Evolutionary conservation across 169 alveolate species (phyloP).

Genomic region (Cryptosporidium baileyi): DNA sequence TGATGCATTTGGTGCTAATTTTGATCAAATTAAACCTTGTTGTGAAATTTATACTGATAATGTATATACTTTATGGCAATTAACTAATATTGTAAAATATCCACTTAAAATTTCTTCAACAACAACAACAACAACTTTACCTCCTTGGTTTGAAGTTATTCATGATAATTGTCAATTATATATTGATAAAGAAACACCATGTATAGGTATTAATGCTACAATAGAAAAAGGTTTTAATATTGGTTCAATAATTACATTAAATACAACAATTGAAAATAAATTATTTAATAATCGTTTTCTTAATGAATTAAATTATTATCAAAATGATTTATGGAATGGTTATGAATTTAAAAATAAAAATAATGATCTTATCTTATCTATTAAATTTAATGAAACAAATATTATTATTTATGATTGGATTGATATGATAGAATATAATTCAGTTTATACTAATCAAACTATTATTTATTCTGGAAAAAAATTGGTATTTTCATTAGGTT

Average conservation of each 20-base stretch:
- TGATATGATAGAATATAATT: not conserved
- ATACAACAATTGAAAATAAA: conserved; percentile 7
- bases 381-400: conserved; percentile 17
- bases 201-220: conserved; percentile 12
- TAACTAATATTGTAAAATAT: conserved; percentile 9
- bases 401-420: conserved; percentile 23
- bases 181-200: not conserved
- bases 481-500: not conserved
- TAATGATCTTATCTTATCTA: not conserved
- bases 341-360: not conserved
- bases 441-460: conserved; percentile 4
- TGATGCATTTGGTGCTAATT: conserved; percentile 48
- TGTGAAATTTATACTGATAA: not conserved
- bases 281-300: no score
- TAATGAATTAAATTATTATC: no score
- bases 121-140: conserved; percentile 47
- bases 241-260: not conserved
- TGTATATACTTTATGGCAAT: conserved; percentile 40
- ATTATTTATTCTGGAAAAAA: not conserved
- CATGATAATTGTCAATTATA: conserved; percentile 12
- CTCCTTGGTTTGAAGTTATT: conserved; percentile 52
- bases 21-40: conserved; percentile 33
- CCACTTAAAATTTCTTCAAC: conserved; percentile 39
- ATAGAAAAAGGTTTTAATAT: not conserved
- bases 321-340: not conserved